Conservation (phyloP, 768 basidiomycete genomes). For the Pleurotus tuber-regium region DNA sequence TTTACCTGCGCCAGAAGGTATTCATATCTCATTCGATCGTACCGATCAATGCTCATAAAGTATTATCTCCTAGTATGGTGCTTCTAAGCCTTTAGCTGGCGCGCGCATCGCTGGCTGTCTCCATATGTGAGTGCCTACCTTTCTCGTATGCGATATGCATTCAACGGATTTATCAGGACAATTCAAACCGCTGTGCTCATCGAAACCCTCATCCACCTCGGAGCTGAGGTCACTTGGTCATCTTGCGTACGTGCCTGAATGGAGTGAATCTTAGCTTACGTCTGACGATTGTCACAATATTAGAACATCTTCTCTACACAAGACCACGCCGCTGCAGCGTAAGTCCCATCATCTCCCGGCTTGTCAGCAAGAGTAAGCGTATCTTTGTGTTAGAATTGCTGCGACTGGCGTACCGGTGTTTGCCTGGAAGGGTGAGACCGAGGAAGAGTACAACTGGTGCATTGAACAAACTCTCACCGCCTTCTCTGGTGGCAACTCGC, state of each 20-base stretch:
- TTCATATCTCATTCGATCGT: conserved; percentile 10
- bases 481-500: conserved; percentile 79
- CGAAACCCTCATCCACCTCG: conserved; percentile 93
- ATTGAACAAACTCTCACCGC: conserved; percentile 91
- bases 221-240: conserved; percentile 98
- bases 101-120: conserved; percentile 97
- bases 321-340: conserved; percentile 98
- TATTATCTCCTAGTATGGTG: conserved; percentile 55
- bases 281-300: conserved; percentile 4
- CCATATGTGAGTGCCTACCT: conserved; percentile 71
- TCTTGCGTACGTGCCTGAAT: conserved; percentile 69
- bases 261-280: neutral
- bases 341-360: conserved; percentile 28
- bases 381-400: conserved; percentile 66
- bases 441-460: conserved; percentile 98
- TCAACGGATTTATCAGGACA: conserved; percentile 59
- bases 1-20: conserved; percentile 89
- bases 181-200: conserved; percentile 99
- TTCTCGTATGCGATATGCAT: neutral
- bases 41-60: conserved; percentile 11
- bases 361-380: neutral
- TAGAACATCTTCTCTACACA: conserved; percentile 99
- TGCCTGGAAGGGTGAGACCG: conserved; percentile 99
- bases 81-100: conserved; percentile 84
- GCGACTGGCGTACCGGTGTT: conserved; percentile 98